Percentiles rank a stretch among this genome's conserved stretches.
phyloP scores from a whole-genome alignment of 2,329 filamentous ascomycete species.

The Colletotrichum endophyticum region DNA sequence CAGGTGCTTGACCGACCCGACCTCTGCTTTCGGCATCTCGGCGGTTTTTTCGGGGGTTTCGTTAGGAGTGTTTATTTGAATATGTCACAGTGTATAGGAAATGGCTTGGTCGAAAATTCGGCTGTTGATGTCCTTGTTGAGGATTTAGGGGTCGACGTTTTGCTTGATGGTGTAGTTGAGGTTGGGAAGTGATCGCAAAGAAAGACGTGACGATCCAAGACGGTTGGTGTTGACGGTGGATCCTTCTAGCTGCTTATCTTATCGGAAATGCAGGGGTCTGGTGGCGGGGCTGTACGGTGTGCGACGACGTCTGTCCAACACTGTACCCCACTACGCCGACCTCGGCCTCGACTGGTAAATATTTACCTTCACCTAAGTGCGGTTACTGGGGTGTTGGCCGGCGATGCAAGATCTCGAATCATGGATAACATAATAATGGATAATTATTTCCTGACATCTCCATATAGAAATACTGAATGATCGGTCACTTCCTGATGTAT shows the following conservation, averaged over 20 bases:
- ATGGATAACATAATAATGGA: not conserved
- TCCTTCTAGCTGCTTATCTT: slow-evolving; percentile 6
- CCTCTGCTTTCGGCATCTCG: slow-evolving; percentile 90
- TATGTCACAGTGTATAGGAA: not conserved
- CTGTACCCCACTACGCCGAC: slow-evolving; percentile 15
- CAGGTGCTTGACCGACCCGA: slow-evolving; percentile 88
- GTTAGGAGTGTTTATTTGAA: not conserved
- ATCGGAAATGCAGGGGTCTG: not conserved
- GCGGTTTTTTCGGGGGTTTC: slow-evolving; percentile 14
- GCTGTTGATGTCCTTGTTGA: not conserved
- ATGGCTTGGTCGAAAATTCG: not conserved
- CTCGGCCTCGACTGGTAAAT: slow-evolving; percentile 4
- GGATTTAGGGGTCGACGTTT: not conserved
- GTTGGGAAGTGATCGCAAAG: not conserved
- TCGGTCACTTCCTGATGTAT: not conserved
- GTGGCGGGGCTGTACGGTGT: slow-evolving; percentile 8
- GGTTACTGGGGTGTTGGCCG: not conserved
- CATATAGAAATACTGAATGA: not conserved
- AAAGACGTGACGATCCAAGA: not conserved
- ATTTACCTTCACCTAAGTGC: not conserved
- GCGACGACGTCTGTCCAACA: not conserved
- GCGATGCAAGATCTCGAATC: not conserved
- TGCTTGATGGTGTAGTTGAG: not conserved
- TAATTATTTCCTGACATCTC: not conserved
- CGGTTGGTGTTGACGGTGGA: not conserved